Conservation (phyloP, 306 rosid species). For the Nissolia schottii region DNA sequence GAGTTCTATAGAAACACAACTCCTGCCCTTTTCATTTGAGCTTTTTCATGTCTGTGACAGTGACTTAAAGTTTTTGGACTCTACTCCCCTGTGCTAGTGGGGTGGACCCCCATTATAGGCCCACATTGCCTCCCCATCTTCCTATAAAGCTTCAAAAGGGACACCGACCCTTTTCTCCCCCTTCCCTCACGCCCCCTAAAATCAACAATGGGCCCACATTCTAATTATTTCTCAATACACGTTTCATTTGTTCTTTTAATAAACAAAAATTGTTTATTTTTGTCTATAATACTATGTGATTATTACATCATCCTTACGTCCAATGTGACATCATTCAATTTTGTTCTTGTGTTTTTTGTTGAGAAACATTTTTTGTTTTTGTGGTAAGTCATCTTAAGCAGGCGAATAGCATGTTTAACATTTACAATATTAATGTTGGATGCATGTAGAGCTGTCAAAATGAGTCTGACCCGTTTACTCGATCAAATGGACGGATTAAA, state of each 20-base stretch:
- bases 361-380: no score
- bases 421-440: background rate
- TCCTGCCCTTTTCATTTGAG: conserved; percentile 23
- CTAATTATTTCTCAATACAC: conserved; percentile 33
- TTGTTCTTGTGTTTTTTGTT: no score
- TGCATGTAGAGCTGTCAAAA: no score
- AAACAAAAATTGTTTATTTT: background rate
- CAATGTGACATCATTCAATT: conserved; percentile 33
- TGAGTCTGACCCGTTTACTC: no score
- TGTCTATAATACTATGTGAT: background rate
- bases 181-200: background rate
- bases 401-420: background rate
- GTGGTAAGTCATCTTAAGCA: no score
- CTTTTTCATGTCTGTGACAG: conserved; percentile 39
- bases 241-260: background rate
- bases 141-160: conserved; percentile 38
- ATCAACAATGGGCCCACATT: conserved; percentile 39
- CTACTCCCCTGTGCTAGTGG: background rate
- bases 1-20: conserved; percentile 31
- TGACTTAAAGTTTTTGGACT: conserved; percentile 48
- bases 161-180: conserved; percentile 36
- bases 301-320: conserved; percentile 37
- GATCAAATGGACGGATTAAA: no score
- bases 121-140: conserved; percentile 40
- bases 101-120: conserved; percentile 43